Conservation (phyloP, 805 yeast genomes). For the Zygotorulaspora florentina region DNA sequence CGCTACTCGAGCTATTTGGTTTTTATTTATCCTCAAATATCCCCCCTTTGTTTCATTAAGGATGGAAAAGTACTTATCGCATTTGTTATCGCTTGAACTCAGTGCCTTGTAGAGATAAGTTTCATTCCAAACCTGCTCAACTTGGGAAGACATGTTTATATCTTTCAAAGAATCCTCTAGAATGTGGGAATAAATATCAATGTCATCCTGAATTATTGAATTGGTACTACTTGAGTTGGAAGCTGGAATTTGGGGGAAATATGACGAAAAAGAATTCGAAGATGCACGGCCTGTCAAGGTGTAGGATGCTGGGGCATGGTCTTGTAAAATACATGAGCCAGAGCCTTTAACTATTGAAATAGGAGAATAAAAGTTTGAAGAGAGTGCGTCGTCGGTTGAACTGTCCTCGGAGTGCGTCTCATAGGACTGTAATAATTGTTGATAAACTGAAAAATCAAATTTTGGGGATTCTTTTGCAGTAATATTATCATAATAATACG, state of each 20-base stretch:
- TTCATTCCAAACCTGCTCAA: conserved; percentile 13
- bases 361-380: conserved; percentile 23
- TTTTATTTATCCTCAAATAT: conserved; percentile 32
- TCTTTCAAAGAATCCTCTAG: conserved; percentile 16
- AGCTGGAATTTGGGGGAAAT: conserved; percentile 18
- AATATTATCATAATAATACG: conserved; percentile 65
- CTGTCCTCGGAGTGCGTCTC: conserved; percentile 6
- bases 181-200: conserved; percentile 28
- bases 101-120: conserved; percentile 3
- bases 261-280: conserved; percentile 26
- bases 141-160: conserved; percentile 13
- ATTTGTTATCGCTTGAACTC: conserved; percentile 11
- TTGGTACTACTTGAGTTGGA: conserved; percentile 16
- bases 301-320: conserved; percentile 7
- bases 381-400: neutral
- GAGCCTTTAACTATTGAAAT: conserved; percentile 14
- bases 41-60: conserved; percentile 33
- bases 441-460: conserved; percentile 16
- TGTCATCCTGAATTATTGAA: conserved; percentile 20
- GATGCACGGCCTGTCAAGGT: conserved; percentile 14
- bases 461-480: conserved; percentile 51
- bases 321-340: conserved; percentile 6
- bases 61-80: conserved; percentile 21
- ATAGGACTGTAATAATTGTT: neutral
- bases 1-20: conserved; percentile 24